Conservation (phyloP, 768 basidiomycete species). For the Tricholoma hemisulphureum region DNA sequence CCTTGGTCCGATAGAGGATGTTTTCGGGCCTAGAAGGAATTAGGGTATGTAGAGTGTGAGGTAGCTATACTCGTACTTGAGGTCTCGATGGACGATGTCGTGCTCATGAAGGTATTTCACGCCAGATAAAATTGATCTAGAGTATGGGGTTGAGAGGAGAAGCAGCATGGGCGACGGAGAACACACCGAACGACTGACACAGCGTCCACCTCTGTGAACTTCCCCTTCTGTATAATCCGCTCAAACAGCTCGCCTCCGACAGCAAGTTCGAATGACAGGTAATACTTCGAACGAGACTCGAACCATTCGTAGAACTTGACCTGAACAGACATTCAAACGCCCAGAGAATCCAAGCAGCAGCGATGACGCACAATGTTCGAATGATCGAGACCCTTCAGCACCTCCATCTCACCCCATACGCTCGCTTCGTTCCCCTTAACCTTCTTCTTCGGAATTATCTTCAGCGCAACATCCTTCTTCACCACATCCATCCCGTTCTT, state of each 20-base stretch:
- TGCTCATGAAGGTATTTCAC: slow-evolving; percentile 89
- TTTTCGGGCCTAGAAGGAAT: slow-evolving; percentile 76
- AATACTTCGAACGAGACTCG: slow-evolving; percentile 91
- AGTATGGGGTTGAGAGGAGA: neutral
- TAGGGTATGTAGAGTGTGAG: neutral
- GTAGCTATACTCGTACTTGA: slow-evolving; percentile 58
- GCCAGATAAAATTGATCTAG: slow-evolving; percentile 78
- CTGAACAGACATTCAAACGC: slow-evolving; percentile 37
- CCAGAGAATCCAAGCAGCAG: slow-evolving; percentile 11
- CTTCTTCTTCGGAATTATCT: slow-evolving; percentile 93
- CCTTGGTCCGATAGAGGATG: slow-evolving; percentile 84
- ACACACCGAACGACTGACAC: slow-evolving; percentile 70
- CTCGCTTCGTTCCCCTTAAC: slow-evolving; percentile 87
- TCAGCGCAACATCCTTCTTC: slow-evolving; percentile 77
- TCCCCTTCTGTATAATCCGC: slow-evolving; percentile 78
- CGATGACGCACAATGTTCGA: slow-evolving; percentile 75
- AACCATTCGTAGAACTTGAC: slow-evolving; percentile 98
- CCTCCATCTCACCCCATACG: slow-evolving; percentile 93
- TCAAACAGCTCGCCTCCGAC: slow-evolving; percentile 94
- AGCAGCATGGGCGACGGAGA: neutral
- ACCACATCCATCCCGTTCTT: slow-evolving; percentile 29
- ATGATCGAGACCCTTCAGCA: slow-evolving; percentile 86
- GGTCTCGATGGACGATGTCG: slow-evolving; percentile 93
- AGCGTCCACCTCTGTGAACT: slow-evolving; percentile 92
- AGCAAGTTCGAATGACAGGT: slow-evolving; percentile 93